Base-by-base conservation (phyloP, 768 basidiomycete genomes). In the Postia placenta region DNA sequence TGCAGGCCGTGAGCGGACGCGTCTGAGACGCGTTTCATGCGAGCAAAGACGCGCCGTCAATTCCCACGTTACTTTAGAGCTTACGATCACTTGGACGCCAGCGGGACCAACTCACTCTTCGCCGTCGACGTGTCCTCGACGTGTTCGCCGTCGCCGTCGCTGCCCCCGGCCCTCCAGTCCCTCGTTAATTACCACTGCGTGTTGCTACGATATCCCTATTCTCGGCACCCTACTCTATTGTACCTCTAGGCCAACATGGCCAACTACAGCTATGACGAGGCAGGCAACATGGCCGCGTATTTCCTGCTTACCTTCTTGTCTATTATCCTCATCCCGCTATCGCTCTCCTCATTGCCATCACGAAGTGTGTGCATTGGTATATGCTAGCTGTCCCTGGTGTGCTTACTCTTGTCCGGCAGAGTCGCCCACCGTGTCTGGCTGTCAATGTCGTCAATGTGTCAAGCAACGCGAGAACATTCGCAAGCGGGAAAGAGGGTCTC, bases 301-400 rank as follows among this genome's bases (percentile, higher is more conserved):
- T 97, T 97, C 68, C 68, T 92, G 52, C 80, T 98, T 48, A 91
- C 92, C 6, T 84, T 96, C 64, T 83, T 97, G 56, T 81, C 83
- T 48, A 75, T 97, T 56, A 60, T 92, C 38, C 81, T 98, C 51
- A 65, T 91, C 28, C 95, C 95, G 0, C 65, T 87, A 53, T 87
- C 92, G 1, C 52, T 87, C 39, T 67, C 82, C 0, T 62, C 76
- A 17, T 58, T 79, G 23, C 64, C 72, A 0, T 63, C 67, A n/a
- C 60, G 71, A 53, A 75, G 81, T 80, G 49, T 53, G 80, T 71
- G 14, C 24, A n/a, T 14, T 41, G 50, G 38, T 20, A n/a, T n/a
- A n/a, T n/a, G n/a, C n/a, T n/a, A n/a, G n/a, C n/a, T n/a, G n/a
- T n/a, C n/a, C 23, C 20, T 24, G 24, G 9, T 41, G 45, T 49